A percentile compares a stretch with the other conserved stretches of the same genome.
Conservation (phyloP, 1,284 basidiomycete genomes). For the Trametes pubescens region DNA sequence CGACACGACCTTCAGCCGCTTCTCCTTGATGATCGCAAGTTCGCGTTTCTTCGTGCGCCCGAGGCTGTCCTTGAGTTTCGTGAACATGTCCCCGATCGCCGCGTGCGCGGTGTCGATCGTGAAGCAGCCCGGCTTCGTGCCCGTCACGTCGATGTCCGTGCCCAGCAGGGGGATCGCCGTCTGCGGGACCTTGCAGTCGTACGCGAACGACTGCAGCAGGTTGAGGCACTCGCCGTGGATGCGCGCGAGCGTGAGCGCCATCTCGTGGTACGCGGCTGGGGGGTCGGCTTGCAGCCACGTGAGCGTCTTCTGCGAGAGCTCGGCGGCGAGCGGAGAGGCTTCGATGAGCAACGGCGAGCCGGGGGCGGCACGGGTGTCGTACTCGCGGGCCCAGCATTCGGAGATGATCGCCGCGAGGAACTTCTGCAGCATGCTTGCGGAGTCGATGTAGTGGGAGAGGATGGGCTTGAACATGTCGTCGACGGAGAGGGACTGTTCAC, state of each 20-base stretch:
- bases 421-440: conserved; percentile 91
- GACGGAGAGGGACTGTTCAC: conserved; percentile 44
- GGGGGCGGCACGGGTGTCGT: conserved; percentile 45
- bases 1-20: conserved; percentile 75
- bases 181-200: conserved; percentile 87
- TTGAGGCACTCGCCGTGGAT: conserved; percentile 85
- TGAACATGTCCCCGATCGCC: conserved; percentile 78
- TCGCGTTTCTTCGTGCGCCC: conserved; percentile 83
- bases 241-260: conserved; percentile 83
- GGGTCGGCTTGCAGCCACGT: conserved; percentile 78
- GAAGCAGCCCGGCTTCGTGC: conserved; percentile 73
- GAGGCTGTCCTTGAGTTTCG: conserved; percentile 75
- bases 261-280: conserved; percentile 90
- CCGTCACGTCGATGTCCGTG: conserved; percentile 79
- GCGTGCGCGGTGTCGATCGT: conserved; percentile 83
- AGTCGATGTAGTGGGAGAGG: conserved; percentile 82
- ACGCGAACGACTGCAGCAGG: conserved; percentile 82
- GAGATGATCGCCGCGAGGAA: conserved; percentile 86
- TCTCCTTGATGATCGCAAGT: conserved; percentile 79
- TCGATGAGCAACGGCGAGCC: conserved; percentile 57
- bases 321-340: conserved; percentile 65
- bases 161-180: conserved; percentile 85
- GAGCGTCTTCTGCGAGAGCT: conserved; percentile 73
- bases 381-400: conserved; percentile 91
- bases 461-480: conserved; percentile 75